Evolutionary conservation across 1,284 basidiomycete genomes (phyloP).

Genomic region (Cystobasidium sp.): DNA sequence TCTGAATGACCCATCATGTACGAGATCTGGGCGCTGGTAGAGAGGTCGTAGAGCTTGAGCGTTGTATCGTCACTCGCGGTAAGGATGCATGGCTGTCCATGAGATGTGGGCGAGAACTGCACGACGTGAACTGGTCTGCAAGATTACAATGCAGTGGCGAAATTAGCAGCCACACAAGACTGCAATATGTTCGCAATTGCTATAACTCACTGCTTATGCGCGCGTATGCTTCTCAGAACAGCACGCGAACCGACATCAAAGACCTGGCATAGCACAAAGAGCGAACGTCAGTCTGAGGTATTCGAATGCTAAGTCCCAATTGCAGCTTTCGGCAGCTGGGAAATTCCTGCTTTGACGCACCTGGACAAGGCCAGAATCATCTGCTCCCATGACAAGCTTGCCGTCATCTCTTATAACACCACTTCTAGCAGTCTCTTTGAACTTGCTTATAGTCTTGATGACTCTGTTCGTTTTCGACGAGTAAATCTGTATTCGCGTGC

Average conservation of each 20-base stretch:
- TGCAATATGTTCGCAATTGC: background rate
- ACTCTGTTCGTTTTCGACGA: constrained; percentile 93
- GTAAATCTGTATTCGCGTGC: constrained; percentile 92
- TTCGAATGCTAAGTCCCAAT: constrained; percentile 3
- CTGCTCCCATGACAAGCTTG: constrained; percentile 91
- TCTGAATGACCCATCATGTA: constrained; percentile 87
- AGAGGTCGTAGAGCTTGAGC: constrained; percentile 92
- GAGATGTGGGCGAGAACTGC: constrained; percentile 74
- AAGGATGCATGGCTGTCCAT: constrained; percentile 78
- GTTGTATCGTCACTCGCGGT: constrained; percentile 97
- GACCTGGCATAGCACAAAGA: constrained; percentile 62
- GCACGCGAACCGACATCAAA: constrained; percentile 96
- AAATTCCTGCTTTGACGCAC: constrained; percentile 58
- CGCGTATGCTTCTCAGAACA: constrained; percentile 86
- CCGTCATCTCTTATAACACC: constrained; percentile 88
- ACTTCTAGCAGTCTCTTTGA: constrained; percentile 92
- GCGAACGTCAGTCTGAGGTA: background rate
- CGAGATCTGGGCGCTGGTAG: constrained; percentile 77
- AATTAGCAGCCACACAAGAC: background rate
- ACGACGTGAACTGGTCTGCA: constrained; percentile 83
- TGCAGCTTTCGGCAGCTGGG: background rate
- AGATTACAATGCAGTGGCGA: background rate
- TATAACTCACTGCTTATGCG: constrained; percentile 74
- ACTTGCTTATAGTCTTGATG: constrained; percentile 92
- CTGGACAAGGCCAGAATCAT: constrained; percentile 92